These are phyloP conservation scores for Pelargonium australe DNA, from an alignment of 441 rosid species.

Conservation along the genomic window DNA sequence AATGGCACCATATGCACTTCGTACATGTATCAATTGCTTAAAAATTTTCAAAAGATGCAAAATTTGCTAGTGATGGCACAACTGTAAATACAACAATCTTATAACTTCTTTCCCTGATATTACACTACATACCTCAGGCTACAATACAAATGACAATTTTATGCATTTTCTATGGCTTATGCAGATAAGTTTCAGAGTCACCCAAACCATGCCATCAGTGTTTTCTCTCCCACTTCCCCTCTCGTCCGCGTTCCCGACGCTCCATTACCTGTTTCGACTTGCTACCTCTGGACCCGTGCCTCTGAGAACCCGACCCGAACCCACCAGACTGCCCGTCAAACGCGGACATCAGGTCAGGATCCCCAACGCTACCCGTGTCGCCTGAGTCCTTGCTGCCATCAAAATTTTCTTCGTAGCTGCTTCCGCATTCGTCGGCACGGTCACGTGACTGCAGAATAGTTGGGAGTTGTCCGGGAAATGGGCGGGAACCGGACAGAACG, in stretches of 20 bases:
- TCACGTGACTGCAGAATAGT: conserved; percentile 71
- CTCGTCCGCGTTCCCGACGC: conserved; percentile 73
- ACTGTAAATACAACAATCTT: not conserved
- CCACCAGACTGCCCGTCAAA: conserved; percentile 62
- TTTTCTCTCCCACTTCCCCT: conserved; percentile 89
- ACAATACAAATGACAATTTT: conserved; percentile 4
- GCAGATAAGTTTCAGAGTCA: no score
- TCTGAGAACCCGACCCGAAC: conserved; percentile 37
- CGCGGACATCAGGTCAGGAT: conserved; percentile 49
- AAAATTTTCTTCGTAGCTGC: conserved; percentile 57
- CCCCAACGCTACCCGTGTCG: conserved; percentile 68
- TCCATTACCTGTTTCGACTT: conserved; percentile 63
- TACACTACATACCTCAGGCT: not conserved
- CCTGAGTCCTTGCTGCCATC: conserved; percentile 82
- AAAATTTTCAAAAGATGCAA: not conserved
- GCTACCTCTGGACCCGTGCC: conserved; percentile 67
- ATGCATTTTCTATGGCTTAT: no score
- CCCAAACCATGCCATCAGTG: conserved; percentile 32
- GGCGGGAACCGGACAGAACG: conserved; percentile 51
- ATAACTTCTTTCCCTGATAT: not conserved
- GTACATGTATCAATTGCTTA: not conserved
- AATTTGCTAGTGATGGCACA: not conserved
- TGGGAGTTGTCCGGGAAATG: conserved; percentile 61
- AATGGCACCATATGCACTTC: no score
- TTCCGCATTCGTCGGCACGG: conserved; percentile 57